Evolutionary conservation across 805 yeast genomes (phyloP), one percentile per base, ranked within the genome.

Genomic region (Metschnikowia similis): DNA sequence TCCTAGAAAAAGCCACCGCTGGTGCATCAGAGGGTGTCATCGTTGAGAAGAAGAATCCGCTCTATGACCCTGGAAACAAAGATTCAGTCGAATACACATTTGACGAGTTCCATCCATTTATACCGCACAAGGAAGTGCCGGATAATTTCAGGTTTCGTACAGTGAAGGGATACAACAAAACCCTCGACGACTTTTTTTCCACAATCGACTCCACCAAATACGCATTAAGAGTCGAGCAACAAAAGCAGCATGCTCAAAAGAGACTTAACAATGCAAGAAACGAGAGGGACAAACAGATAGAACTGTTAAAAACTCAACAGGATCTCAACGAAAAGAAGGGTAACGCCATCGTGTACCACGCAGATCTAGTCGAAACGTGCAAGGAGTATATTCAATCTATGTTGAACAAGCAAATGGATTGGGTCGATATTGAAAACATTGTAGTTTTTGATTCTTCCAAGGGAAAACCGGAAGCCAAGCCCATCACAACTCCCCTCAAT

Each of bases 401-500:
- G 48, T 54, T 90, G 4, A 83, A 85, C 49, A 94, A 88, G 61
- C 91, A 88, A 55, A 88, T 89, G 89, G 97, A 92, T 64, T 92
- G 99, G 99, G 79, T 80, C 39, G 85, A 89, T 52, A 91, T 91
- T 54, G 96, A 87, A 62, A 82, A 83, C 54, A 67, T 86, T 50
- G 83, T 92, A 46, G 70, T 77, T 43, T 74, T 82, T 45, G 96
- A 92, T 61, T 84, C 88, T 57, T 66, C 71, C 1, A 79, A 84
- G 57, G 84, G 85, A 1, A 87, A 84, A 57, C 66, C 70, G 5
- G 71, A 83, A 49, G 96, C 97, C 0, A 67, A 71, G 35, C 58
- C 74, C 50, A 85, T 91, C 48, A 72, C 75, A 42, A 61, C 82
- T 34, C 94, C 96, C 0, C 72, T 92, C 63, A 82, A 88, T 49